A percentile compares a stretch with the other conserved stretches of the same genome.
phyloP scores from a whole-genome alignment of 192 early-diverging fungal species.

The Gigaspora rosea region DNA sequence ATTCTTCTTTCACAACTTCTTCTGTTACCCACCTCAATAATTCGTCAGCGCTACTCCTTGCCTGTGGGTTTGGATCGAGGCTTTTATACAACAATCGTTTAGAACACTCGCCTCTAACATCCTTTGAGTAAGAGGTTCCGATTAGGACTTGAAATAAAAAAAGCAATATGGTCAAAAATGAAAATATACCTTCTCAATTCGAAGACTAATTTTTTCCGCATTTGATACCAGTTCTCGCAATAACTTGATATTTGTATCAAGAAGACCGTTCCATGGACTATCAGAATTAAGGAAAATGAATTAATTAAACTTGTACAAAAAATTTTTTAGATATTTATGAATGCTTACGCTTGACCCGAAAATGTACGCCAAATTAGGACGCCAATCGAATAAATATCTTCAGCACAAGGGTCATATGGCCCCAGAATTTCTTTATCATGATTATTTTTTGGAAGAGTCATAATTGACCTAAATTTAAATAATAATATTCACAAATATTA shows the following conservation, averaged over 20 bases:
- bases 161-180: no score
- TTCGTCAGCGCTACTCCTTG: not conserved
- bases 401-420: slow-evolving; percentile 52
- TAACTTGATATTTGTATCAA: slow-evolving; percentile 59
- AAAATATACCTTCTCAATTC: slow-evolving; percentile 40
- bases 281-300: no score
- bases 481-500: not conserved
- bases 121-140: not conserved
- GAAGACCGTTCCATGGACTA: slow-evolving; percentile 56
- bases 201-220: slow-evolving; percentile 50
- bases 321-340: no score
- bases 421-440: slow-evolving; percentile 46
- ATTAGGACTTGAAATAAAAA: no score
- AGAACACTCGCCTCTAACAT: not conserved
- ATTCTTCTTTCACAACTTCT: slow-evolving; percentile 40
- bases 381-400: slow-evolving; percentile 61
- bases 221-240: slow-evolving; percentile 52
- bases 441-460: slow-evolving; percentile 55
- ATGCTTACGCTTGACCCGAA: slow-evolving; percentile 47
- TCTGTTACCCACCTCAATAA: slow-evolving; percentile 43
- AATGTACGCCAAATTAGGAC: slow-evolving; percentile 64
- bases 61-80: not conserved
- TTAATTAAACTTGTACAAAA: no score
- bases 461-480: slow-evolving; percentile 49
- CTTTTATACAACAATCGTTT: not conserved